A percentile compares a stretch with the other conserved stretches of the same genome.
Conservation (phyloP, 2,329 filamentous ascomycete genomes). For the Cercospora sojina region DNA sequence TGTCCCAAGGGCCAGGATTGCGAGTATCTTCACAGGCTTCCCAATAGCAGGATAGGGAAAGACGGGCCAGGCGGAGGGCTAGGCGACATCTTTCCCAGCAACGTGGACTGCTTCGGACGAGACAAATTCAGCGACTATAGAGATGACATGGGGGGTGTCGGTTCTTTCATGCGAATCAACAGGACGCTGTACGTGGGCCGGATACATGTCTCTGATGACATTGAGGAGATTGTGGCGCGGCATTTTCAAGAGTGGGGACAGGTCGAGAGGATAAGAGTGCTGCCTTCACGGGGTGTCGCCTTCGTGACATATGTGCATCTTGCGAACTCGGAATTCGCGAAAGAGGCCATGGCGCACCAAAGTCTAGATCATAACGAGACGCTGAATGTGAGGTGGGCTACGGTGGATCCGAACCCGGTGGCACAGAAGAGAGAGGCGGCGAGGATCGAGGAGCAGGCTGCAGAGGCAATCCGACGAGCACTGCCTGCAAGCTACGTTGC, state of each 20-base stretch:
- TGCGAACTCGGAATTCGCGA: constrained; percentile 84
- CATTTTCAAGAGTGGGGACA: constrained; percentile 98
- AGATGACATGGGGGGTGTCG: constrained; percentile 97
- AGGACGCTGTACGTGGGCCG: constrained; percentile 89
- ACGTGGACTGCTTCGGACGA: constrained; percentile 90
- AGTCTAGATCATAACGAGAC: constrained; percentile 87
- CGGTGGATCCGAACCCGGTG: constrained; percentile 91
- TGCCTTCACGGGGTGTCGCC: constrained; percentile 85
- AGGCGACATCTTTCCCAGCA: constrained; percentile 88
- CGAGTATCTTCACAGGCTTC: constrained; percentile 87
- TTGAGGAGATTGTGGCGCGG: constrained; percentile 89
- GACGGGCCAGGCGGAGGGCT: constrained; percentile 45
- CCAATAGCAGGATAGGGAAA: constrained; percentile 51
- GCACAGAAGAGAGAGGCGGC: constrained; percentile 88
- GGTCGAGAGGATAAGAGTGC: constrained; percentile 78
- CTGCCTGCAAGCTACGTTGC: constrained; percentile 87
- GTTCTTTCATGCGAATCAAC: constrained; percentile 90
- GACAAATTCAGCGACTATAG: constrained; percentile 92
- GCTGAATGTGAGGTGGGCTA: constrained; percentile 95
- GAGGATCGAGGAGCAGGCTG: constrained; percentile 90
- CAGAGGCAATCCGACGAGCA: constrained; percentile 84
- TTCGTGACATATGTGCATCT: constrained; percentile 95
- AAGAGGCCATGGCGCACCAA: constrained; percentile 85
- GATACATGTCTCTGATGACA: constrained; percentile 94
- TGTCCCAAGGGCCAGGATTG: constrained; percentile 89